Percentiles rank a stretch among this genome's conserved stretches.
phyloP scores from a whole-genome alignment of 2,329 filamentous ascomycete genomes.

The Gaeumannomyces tritici region DNA sequence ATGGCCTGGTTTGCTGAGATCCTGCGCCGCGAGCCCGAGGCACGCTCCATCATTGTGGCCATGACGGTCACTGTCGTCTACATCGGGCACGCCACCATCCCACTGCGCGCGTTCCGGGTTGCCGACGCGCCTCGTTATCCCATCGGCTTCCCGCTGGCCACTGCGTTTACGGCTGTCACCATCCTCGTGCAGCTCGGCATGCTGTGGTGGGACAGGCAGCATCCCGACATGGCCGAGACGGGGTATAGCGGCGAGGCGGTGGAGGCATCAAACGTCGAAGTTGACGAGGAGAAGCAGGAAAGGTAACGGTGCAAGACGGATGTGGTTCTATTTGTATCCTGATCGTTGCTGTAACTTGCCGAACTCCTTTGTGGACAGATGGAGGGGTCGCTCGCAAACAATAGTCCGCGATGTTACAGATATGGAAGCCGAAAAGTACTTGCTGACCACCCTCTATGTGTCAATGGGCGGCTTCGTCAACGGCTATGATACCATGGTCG shows the following conservation, averaged over 20 bases:
- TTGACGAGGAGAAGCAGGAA: background rate
- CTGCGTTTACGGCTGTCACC: slow-evolving; percentile 20
- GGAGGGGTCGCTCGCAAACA: too few relatives aligned
- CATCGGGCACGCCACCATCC: slow-evolving; percentile 26
- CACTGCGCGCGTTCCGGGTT: slow-evolving; percentile 24
- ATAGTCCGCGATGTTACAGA: too few relatives aligned
- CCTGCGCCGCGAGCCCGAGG: slow-evolving; percentile 24
- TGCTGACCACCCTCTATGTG: too few relatives aligned
- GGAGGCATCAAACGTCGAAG: background rate
- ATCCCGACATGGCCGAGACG: slow-evolving; percentile 9
- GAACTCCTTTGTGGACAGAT: too few relatives aligned
- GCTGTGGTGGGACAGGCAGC: slow-evolving; percentile 17
- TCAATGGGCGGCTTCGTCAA: too few relatives aligned
- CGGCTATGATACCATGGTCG: too few relatives aligned
- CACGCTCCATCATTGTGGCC: slow-evolving; percentile 23
- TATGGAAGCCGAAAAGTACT: too few relatives aligned
- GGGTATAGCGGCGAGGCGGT: background rate
- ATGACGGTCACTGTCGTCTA: slow-evolving; percentile 28
- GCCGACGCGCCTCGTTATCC: slow-evolving; percentile 24
- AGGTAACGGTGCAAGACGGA: too few relatives aligned
- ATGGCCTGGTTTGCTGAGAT: slow-evolving; percentile 24
- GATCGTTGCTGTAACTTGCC: too few relatives aligned
- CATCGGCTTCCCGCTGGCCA: slow-evolving; percentile 24
- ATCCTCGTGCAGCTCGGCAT: slow-evolving; percentile 21
- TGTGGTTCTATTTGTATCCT: too few relatives aligned